Evolutionary conservation across 225 moss, liverwort and hornwort species (phyloP).

Genomic region (Rhytidiadelphus loreus): DNA sequence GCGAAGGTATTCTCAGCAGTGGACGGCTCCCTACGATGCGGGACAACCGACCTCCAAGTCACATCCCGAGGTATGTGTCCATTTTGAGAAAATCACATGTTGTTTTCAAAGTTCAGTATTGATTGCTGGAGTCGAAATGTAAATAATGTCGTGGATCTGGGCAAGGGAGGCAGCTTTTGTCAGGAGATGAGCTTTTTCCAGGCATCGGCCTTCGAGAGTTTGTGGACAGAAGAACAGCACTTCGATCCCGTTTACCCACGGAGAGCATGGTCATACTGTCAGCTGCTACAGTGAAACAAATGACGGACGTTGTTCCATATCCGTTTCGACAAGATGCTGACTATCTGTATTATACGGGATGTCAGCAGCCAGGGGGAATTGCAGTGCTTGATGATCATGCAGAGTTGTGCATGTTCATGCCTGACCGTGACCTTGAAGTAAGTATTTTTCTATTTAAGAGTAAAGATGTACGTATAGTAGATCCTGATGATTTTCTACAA

Average conservation of each 20-base stretch:
- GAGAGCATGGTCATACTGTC: constrained; percentile 79
- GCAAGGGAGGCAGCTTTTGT: constrained; percentile 51
- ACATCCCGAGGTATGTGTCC: constrained; percentile 70
- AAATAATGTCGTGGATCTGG: neutral
- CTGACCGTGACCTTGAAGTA: constrained; percentile 76
- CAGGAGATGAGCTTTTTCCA: constrained; percentile 70
- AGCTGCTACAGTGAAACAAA: constrained; percentile 77
- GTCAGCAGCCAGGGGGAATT: constrained; percentile 89
- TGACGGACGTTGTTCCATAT: constrained; percentile 90
- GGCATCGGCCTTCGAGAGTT: constrained; percentile 67
- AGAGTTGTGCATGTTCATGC: constrained; percentile 96
- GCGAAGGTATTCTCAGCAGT: constrained; percentile 42
- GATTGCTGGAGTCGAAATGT: neutral
- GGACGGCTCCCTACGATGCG: constrained; percentile 52
- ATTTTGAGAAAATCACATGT: neutral
- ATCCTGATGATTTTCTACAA: neutral
- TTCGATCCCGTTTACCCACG: constrained; percentile 55
- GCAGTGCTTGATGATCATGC: constrained; percentile 69
- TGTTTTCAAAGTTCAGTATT: neutral
- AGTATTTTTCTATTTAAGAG: neutral
- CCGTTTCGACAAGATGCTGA: constrained; percentile 94
- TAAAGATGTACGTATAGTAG: neutral
- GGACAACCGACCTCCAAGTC: constrained; percentile 79
- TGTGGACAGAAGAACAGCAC: constrained; percentile 59
- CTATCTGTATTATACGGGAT: constrained; percentile 93